Evolutionary conservation across 768 basidiomycete genomes (phyloP).

Genomic region (Solioccasus polychromus): DNA sequence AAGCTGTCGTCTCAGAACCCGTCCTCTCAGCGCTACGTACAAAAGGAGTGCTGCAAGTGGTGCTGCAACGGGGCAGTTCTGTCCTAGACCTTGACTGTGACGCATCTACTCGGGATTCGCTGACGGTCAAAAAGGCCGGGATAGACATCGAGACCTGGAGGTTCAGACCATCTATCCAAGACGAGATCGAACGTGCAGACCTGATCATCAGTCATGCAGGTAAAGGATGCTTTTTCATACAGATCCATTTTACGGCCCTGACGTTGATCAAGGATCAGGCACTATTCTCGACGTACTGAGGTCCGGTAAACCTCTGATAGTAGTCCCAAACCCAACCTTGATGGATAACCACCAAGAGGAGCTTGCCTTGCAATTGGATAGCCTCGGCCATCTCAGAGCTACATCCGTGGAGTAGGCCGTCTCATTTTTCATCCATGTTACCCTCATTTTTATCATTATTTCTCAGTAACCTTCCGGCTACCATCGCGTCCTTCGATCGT

Average conservation of each 20-base stretch:
- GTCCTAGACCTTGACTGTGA: conserved; percentile 33
- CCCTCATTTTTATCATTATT: conserved; percentile 13
- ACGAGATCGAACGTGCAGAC: conserved; percentile 63
- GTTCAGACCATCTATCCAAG: conserved; percentile 71
- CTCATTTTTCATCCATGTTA: background rate
- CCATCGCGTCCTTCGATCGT: conserved; percentile 50
- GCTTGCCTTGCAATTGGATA: conserved; percentile 66
- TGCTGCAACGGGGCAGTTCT: conserved; percentile 81
- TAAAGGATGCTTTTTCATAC: conserved; percentile 33
- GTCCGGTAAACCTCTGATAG: conserved; percentile 71
- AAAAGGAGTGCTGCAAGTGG: conserved; percentile 57
- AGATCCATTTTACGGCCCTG: background rate
- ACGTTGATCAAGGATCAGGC: conserved; percentile 67
- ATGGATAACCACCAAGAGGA: conserved; percentile 94
- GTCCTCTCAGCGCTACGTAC: conserved; percentile 52
- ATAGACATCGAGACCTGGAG: conserved; percentile 63
- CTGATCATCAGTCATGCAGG: conserved; percentile 94
- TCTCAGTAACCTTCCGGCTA: conserved; percentile 50
- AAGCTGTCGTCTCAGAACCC: conserved; percentile 52
- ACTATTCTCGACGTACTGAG: conserved; percentile 89
- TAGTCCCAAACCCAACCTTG: conserved; percentile 84
- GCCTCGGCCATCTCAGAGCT: conserved; percentile 54
- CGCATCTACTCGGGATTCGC: conserved; percentile 11
- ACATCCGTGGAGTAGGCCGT: conserved; percentile 55
- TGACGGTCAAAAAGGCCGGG: conserved; percentile 32